Evolutionary conservation across 2,329 filamentous ascomycete genomes (phyloP).

Genomic region (Pyrenochaeta sp.): DNA sequence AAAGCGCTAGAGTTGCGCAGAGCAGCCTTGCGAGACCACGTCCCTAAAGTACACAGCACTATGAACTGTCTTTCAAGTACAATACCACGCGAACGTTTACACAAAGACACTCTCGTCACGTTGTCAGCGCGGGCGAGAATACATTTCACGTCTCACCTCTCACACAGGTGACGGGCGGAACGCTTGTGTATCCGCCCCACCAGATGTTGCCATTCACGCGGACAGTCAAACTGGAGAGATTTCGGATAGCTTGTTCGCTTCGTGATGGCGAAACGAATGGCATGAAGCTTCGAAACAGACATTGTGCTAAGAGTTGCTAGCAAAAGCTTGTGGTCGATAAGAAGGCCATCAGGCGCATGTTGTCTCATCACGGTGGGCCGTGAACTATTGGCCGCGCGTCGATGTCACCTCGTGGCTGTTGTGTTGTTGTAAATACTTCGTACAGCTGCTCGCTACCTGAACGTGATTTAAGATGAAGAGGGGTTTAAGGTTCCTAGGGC

Average conservation of each 20-base stretch:
- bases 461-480: no score
- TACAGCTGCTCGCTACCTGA: no score
- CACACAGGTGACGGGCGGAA: not conserved
- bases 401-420: not conserved
- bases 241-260: slow-evolving; percentile 1
- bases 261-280: slow-evolving; percentile 2
- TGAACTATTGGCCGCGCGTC: not conserved
- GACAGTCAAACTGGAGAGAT: not conserved
- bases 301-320: slow-evolving; percentile 8
- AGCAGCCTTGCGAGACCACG: not conserved
- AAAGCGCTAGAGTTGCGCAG: not conserved
- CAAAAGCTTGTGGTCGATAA: slow-evolving; percentile 10
- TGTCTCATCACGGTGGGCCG: slow-evolving; percentile 3
- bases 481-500: no score
- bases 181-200: not conserved
- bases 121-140: not conserved
- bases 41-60: not conserved
- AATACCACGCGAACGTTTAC: not conserved
- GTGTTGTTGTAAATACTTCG: not conserved
- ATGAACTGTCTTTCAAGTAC: not conserved
- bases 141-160: not conserved
- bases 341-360: slow-evolving; percentile 1
- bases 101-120: not conserved
- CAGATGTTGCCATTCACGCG: not conserved
- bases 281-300: not conserved